Evolutionary conservation across 208 protist genomes (phyloP), one percentile per base, ranked within the genome.

Genomic region (Leishmania martiniquensis): DNA sequence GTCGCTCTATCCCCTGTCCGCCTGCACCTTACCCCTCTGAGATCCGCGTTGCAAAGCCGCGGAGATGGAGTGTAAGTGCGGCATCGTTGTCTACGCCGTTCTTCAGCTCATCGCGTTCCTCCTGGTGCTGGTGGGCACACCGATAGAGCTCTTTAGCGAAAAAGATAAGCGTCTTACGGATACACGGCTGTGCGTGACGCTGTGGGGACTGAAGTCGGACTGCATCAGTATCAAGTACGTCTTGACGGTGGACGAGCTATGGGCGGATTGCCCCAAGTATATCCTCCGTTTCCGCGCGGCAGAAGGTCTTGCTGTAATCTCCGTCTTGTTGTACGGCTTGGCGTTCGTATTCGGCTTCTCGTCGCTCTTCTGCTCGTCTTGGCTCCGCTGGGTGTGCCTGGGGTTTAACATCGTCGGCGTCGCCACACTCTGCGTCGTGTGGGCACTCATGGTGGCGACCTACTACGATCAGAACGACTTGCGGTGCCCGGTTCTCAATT

Each of bases 61-160:
- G 22, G n/a, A 57, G 52, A 57, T 57, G 52, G 52, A 15, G 52
- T 57, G 20, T 22, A 57, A 6, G 2, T 2, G 20, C 52, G 20
- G 4, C 20, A 7, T 12, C 0, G 0, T 29, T 5, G 22, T 90
- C 52, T 94, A 91, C 81, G 75, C 78, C 17, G 78, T 94, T 45
- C n/a, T 90, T 32, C 73, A 84, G 77, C 45, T 85, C 29, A 62
- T 87, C 22, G 81, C 83, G n/a, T 83, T 91, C 34, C 29, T 94
- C 17, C 80, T 89, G 55, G 72, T 92, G 59, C 55, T 89, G 55
- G 78, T 91, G 37, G 90, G 82, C 25, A 89, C 84, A 34, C 81
- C 86, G 51, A 80, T 94, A 22, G 87, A 89, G 72, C 80, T 86
- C 37, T 42, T 34, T 1, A 4, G n/a, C 20, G n/a, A n/a, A n/a